These are phyloP conservation scores for Epichloe aotearoae DNA, from an alignment of 2,329 filamentous ascomycete species.

Conservation along the genomic window DNA sequence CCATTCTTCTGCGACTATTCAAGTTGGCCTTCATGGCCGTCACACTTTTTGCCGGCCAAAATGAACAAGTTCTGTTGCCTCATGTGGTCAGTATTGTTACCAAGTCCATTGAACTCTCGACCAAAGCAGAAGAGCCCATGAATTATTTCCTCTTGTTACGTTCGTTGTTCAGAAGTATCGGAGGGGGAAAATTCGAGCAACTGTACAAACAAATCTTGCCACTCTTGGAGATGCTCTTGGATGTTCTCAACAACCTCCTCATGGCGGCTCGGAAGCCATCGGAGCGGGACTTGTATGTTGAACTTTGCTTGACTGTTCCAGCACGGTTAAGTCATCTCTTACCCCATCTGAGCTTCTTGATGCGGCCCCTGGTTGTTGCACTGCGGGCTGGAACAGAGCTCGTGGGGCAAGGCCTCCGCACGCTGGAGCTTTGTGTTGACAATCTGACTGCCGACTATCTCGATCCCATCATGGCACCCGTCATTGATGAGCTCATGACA, in stretches of 20 bases:
- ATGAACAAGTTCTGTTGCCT: slow-evolving; percentile 87
- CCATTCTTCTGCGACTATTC: slow-evolving; percentile 84
- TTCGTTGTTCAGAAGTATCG: slow-evolving; percentile 90
- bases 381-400: slow-evolving; percentile 83
- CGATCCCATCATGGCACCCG: slow-evolving; percentile 97
- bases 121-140: slow-evolving; percentile 91
- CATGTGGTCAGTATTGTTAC: slow-evolving; percentile 97
- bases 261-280: slow-evolving; percentile 79
- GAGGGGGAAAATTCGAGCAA: slow-evolving; percentile 92
- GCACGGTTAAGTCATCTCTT: slow-evolving; percentile 87
- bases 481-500: slow-evolving; percentile 97
- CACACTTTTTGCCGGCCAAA: slow-evolving; percentile 85
- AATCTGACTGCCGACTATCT: slow-evolving; percentile 96
- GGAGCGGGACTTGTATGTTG: slow-evolving; percentile 91
- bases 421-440: slow-evolving; percentile 91
- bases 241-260: slow-evolving; percentile 90
- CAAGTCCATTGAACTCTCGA: slow-evolving; percentile 90
- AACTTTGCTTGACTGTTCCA: slow-evolving; percentile 90
- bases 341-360: slow-evolving; percentile 89
- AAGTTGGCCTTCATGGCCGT: slow-evolving; percentile 99
- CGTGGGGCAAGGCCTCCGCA: slow-evolving; percentile 85
- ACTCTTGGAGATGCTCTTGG: slow-evolving; percentile 89
- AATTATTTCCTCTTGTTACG: slow-evolving; percentile 94
- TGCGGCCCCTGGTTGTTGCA: slow-evolving; percentile 94
- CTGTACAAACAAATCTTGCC: slow-evolving; percentile 97